Percentiles rank a stretch among this genome's conserved stretches.
These are phyloP conservation scores for Trematosphaeria pertusa DNA, from an alignment of 2,329 filamentous ascomycete genomes.

Conservation along the genomic window DNA sequence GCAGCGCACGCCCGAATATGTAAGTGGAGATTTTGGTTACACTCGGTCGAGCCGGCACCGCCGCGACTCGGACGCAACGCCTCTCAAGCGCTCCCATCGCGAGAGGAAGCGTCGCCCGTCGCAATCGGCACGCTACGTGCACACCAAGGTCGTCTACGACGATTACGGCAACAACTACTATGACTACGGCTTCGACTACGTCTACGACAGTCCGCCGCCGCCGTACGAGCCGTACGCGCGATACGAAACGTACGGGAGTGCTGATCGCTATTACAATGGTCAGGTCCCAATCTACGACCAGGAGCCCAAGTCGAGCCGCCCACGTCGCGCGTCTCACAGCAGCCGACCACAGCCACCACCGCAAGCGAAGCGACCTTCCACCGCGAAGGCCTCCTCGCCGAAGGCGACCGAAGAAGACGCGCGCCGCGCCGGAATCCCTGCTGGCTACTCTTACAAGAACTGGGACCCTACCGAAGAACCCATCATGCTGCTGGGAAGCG, in stretches of 20 bases:
- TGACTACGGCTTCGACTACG: constrained; percentile 51
- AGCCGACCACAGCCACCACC: constrained; percentile 51
- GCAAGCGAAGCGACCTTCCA: constrained; percentile 46
- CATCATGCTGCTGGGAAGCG: constrained; percentile 91
- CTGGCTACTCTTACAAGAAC: constrained; percentile 95
- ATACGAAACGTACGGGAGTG: constrained; percentile 62
- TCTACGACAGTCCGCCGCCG: constrained; percentile 56
- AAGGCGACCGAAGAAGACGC: constrained; percentile 71
- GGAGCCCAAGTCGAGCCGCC: constrained; percentile 54
- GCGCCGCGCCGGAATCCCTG: constrained; percentile 72
- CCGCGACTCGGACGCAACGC: constrained; percentile 46
- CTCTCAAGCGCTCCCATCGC: constrained; percentile 50
- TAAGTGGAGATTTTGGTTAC: constrained; percentile 65
- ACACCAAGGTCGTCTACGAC: constrained; percentile 64
- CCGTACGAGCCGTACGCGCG: constrained; percentile 58
- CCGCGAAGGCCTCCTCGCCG: constrained; percentile 44
- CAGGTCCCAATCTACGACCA: constrained; percentile 57
- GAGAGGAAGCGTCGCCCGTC: constrained; percentile 59
- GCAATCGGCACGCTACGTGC: constrained; percentile 61
- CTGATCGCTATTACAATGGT: constrained; percentile 61
- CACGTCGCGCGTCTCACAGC: constrained; percentile 63
- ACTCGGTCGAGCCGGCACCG: constrained; percentile 51
- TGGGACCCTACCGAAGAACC: constrained; percentile 96
- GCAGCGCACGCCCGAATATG: constrained; percentile 67
- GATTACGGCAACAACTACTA: constrained; percentile 57